phyloP scores from a whole-genome alignment of 345 rosid species.

The Camelina hispida region DNA sequence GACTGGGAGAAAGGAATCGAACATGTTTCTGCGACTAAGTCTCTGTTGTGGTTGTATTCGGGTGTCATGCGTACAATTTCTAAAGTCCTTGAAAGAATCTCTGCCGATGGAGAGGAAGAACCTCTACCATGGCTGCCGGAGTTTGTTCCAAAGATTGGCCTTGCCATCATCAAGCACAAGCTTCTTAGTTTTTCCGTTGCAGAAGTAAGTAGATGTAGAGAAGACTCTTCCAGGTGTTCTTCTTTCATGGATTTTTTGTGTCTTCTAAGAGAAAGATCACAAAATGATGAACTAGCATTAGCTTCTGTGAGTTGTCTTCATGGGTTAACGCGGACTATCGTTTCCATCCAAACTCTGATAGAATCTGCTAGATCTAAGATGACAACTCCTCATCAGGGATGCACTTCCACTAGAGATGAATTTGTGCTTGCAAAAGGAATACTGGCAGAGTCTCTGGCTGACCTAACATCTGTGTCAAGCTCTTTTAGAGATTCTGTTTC shows the following conservation, averaged over 20 bases:
- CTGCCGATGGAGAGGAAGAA: conserved; percentile 41
- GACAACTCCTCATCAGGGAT: conserved; percentile 45
- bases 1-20: conserved; percentile 42
- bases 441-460: conserved; percentile 55
- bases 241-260: conserved; percentile 64
- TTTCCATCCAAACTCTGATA: conserved; percentile 63
- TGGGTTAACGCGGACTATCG: conserved; percentile 56
- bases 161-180: conserved; percentile 63
- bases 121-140: conserved; percentile 77
- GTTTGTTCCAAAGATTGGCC: conserved; percentile 88
- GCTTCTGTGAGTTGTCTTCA: conserved; percentile 76
- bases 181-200: conserved; percentile 54
- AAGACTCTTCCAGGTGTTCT: conserved; percentile 44
- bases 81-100: conserved; percentile 69
- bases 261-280: conserved; percentile 55
- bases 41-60: conserved; percentile 75
- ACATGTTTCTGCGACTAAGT: conserved; percentile 40
- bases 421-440: conserved; percentile 69
- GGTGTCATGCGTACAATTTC: conserved; percentile 69
- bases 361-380: conserved; percentile 56
- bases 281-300: conserved; percentile 62
- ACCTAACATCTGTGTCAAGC: conserved; percentile 53
- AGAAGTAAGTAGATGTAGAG: conserved; percentile 37
- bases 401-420: conserved; percentile 56
- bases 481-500: conserved; percentile 54